phyloP scores from a whole-genome alignment of 192 early-diverging fungal species.

The Dispira parvispora region DNA sequence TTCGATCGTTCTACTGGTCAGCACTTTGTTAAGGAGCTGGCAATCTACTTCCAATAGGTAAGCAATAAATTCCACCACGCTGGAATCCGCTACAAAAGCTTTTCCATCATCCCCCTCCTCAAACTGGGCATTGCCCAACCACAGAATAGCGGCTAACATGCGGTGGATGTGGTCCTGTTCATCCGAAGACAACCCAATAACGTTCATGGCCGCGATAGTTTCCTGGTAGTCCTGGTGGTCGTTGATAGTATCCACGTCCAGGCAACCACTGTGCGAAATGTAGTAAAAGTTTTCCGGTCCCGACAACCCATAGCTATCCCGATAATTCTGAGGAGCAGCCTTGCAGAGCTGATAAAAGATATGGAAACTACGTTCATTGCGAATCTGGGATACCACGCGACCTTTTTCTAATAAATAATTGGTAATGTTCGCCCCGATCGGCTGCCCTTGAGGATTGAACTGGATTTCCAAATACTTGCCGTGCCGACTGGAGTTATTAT shows the following conservation, averaged over 20 bases:
- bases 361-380: constrained; percentile 95
- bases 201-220: constrained; percentile 81
- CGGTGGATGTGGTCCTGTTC: constrained; percentile 80
- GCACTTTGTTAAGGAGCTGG: constrained; percentile 40
- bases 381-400: constrained; percentile 86
- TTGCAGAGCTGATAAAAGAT: constrained; percentile 88
- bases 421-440: constrained; percentile 91
- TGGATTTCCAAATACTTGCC: constrained; percentile 99
- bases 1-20: constrained; percentile 54
- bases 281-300: constrained; percentile 66
- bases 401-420: constrained; percentile 97
- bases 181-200: constrained; percentile 65
- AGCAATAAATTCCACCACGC: constrained; percentile 53
- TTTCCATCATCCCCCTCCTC: constrained; percentile 57
- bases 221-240: constrained; percentile 75
- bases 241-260: constrained; percentile 84
- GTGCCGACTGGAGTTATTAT: constrained; percentile 97
- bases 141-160: constrained; percentile 86
- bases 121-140: constrained; percentile 92
- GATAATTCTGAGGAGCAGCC: constrained; percentile 53
- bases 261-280: constrained; percentile 51
- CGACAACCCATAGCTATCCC: constrained; percentile 35
- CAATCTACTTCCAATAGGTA: constrained; percentile 48
- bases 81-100: constrained; percentile 35
- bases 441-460: constrained; percentile 81